These are phyloP conservation scores for Parastagonospora avenae DNA, from an alignment of 2,329 filamentous ascomycete species.

Conservation along the genomic window DNA sequence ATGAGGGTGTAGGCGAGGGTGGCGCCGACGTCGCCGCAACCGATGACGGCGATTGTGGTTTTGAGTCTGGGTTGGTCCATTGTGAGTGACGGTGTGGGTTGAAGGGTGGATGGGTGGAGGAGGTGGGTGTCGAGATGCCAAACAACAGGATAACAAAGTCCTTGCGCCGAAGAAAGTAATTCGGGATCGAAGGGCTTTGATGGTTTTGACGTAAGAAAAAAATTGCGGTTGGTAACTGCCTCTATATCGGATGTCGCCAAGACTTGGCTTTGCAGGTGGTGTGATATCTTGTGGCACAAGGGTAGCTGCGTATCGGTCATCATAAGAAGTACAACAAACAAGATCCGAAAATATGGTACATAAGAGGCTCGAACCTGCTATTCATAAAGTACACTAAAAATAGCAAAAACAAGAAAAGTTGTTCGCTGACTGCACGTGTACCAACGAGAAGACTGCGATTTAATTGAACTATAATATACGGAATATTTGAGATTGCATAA, in stretches of 20 bases:
- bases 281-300: neutral
- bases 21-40: slow-evolving; percentile 58
- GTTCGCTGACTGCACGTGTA: too few species aligned
- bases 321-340: too few species aligned
- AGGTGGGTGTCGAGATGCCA: neutral
- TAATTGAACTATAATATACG: too few species aligned
- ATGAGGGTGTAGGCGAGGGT: slow-evolving; percentile 59
- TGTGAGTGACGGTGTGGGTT: neutral
- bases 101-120: neutral
- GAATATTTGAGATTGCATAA: too few species aligned
- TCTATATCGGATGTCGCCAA: neutral
- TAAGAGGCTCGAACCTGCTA: too few species aligned
- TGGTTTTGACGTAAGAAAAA: neutral
- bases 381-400: too few species aligned
- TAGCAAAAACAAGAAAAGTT: too few species aligned
- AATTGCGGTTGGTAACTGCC: neutral
- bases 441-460: too few species aligned
- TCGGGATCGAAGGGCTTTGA: too few species aligned
- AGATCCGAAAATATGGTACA: too few species aligned
- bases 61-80: slow-evolving; percentile 39
- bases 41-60: slow-evolving; percentile 56
- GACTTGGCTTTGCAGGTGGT: neutral
- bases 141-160: neutral
- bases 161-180: neutral
- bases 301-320: too few species aligned